Evolutionary conservation across 2,329 filamentous ascomycete genomes (phyloP).

Genomic region (Fusarium coicis): DNA sequence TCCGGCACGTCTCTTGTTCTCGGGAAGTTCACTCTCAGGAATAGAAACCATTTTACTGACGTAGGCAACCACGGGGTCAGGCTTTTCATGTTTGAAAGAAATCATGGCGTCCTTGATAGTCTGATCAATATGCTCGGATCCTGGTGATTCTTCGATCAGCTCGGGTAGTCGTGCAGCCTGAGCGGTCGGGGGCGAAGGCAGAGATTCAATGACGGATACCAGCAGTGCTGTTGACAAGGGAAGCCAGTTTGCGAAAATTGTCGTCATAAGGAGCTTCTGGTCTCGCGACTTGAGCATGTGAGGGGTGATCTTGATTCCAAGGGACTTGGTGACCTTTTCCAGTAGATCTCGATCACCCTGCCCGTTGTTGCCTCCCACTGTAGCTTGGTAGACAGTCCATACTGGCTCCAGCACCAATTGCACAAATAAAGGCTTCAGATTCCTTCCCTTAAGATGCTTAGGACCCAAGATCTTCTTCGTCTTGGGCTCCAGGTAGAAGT

Average conservation of each 20-base stretch:
- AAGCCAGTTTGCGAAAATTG: constrained; percentile 89
- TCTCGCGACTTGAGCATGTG: constrained; percentile 88
- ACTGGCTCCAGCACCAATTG: constrained; percentile 95
- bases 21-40: constrained; percentile 88
- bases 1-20: constrained; percentile 79
- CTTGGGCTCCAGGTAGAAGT: constrained; percentile 96
- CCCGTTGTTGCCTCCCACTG: constrained; percentile 81
- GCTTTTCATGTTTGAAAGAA: constrained; percentile 75
- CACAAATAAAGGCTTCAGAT: constrained; percentile 96
- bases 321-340: constrained; percentile 94
- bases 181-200: constrained; percentile 84
- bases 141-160: constrained; percentile 83
- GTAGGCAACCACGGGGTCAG: constrained; percentile 88
- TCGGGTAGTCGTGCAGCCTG: constrained; percentile 84
- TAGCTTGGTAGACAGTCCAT: constrained; percentile 95
- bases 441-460: constrained; percentile 92
- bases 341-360: constrained; percentile 85
- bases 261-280: constrained; percentile 82
- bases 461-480: constrained; percentile 90
- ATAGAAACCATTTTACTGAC: constrained; percentile 99
- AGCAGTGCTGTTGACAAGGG: constrained; percentile 91
- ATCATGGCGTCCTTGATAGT: constrained; percentile 83
- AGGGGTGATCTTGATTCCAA: constrained; percentile 84
- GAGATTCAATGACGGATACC: constrained; percentile 91
- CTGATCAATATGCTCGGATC: constrained; percentile 74